Evolutionary conservation across 805 yeast species (phyloP), one percentile per base, ranked within the genome.

Genomic region (Starmerella sp.): DNA sequence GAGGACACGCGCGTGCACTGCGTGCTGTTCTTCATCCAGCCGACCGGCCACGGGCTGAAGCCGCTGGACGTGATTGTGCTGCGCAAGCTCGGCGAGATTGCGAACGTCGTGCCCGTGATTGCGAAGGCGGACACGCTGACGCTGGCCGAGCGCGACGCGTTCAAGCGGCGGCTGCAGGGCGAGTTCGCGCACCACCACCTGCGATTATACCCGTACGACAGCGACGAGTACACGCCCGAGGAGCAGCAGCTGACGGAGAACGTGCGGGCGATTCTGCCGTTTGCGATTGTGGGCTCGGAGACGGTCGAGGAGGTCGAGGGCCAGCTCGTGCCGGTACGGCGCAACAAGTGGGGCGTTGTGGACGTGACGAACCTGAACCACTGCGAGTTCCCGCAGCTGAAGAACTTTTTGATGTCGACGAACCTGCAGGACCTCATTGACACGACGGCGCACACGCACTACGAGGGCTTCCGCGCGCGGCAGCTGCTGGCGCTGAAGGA

Each of bases 371-470:
- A 93, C 72, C 89, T 87, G 53, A 80, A 84, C 54, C 97, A 93
- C 72, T 89, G 96, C 72, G 98, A 93, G 73, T 93, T 93, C 75
- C 87, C 88, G 39, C 89, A 87, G 64, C 80, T 93, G 67, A 81
- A 97, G 73, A 95, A 88, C 69, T 93, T 93, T 70, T 79, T 93
- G 66, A 88, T 96, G 47, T 82, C 96, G 74, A 88, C 97, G 8
- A 97, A 93, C 70, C 76, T 93, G 66, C 97, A 89, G 70, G 97
- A 91, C 69, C 81, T 93, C 69, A 90, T 93, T 65, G 98, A 93
- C 71, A 81, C 95, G 11, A 93, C 98, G 4, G 75, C 95, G 1
- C 75, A 80, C 62, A 77, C 82, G 53, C 97, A 93, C 70, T 93
- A 93, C 71, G 98, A 93, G 75, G 77, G 82, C 53, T 93, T 90